A percentile compares a stretch with the other conserved stretches of the same genome.
phyloP scores from a whole-genome alignment of 257 asterid genomes.

The Schizonepeta tenuifolia region DNA sequence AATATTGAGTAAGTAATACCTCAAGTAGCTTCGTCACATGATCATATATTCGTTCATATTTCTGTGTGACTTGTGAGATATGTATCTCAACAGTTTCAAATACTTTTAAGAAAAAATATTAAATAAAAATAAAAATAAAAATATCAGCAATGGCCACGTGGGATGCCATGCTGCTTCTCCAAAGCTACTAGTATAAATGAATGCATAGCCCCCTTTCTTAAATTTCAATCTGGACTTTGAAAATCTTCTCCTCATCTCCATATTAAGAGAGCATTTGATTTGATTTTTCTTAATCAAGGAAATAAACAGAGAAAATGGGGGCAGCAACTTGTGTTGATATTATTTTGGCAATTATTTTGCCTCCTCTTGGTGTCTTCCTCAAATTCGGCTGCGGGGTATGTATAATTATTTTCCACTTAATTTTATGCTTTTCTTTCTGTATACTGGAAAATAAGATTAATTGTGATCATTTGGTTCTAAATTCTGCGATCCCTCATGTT shows the following conservation, averaged over 20 bases:
- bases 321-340: constrained; percentile 65
- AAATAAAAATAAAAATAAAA: no score
- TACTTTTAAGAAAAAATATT: no score
- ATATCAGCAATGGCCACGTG: constrained; percentile 1
- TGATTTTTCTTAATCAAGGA: no score
- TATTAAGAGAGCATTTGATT: neutral
- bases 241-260: neutral
- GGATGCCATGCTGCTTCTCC: neutral
- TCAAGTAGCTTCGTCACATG: neutral
- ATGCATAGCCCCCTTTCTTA: neutral
- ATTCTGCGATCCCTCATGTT: neutral
- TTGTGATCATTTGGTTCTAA: neutral
- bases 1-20: no score
- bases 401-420: neutral
- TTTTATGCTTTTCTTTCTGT: neutral
- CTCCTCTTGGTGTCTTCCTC: constrained; percentile 92
- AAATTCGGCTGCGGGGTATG: constrained; percentile 82
- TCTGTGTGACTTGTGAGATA: neutral
- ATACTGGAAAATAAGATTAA: neutral
- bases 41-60: no score
- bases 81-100: no score
- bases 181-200: neutral
- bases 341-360: constrained; percentile 74
- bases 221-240: neutral
- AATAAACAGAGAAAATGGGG: neutral